These are phyloP conservation scores for Trichophyton schoenleinii DNA, from an alignment of 2,329 filamentous ascomycete species.

Conservation along the genomic window DNA sequence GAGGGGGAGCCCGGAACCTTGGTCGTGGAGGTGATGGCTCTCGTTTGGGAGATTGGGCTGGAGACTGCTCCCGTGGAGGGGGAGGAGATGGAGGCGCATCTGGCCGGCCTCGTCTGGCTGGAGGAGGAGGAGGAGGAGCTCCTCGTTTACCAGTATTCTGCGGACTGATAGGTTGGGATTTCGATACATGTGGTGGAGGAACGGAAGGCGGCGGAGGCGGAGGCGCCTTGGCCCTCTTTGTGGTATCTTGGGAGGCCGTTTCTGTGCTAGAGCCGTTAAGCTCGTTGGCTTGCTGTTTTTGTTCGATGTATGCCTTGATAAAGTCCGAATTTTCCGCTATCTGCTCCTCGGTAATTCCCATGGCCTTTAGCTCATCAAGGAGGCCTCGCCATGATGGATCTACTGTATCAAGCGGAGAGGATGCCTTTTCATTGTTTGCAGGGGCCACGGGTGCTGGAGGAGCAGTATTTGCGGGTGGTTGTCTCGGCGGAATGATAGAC, in stretches of 20 bases:
- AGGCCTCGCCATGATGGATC: conserved; percentile 52
- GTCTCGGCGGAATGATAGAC: conserved; percentile 38
- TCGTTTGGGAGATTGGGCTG: conserved; percentile 47
- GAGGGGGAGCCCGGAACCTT: conserved; percentile 73
- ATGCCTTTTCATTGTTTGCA: conserved; percentile 22
- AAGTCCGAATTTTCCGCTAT: conserved; percentile 56
- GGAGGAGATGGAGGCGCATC: conserved; percentile 26
- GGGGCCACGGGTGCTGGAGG: conserved; percentile 20
- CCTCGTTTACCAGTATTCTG: conserved; percentile 51
- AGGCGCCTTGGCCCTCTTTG: conserved; percentile 41
- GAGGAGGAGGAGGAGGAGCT: conserved; percentile 48
- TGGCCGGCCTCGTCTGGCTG: conserved; percentile 32
- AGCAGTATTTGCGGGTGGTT: conserved; percentile 9
- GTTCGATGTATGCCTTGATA: conserved; percentile 54
- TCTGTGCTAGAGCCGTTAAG: conserved; percentile 25
- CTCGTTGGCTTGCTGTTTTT: conserved; percentile 41
- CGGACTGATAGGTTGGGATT: conserved; percentile 41
- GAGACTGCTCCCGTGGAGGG: conserved; percentile 38
- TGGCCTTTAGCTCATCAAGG: conserved; percentile 47
- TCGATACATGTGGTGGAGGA: conserved; percentile 28
- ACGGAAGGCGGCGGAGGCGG: conserved; percentile 54
- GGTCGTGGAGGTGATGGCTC: conserved; percentile 59
- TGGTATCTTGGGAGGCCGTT: conserved; percentile 30
- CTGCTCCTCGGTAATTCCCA: conserved; percentile 58
- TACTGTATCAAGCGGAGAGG: conserved; percentile 40